phyloP scores from a whole-genome alignment of 106 monocot species.

The Vanilla planifolia region DNA sequence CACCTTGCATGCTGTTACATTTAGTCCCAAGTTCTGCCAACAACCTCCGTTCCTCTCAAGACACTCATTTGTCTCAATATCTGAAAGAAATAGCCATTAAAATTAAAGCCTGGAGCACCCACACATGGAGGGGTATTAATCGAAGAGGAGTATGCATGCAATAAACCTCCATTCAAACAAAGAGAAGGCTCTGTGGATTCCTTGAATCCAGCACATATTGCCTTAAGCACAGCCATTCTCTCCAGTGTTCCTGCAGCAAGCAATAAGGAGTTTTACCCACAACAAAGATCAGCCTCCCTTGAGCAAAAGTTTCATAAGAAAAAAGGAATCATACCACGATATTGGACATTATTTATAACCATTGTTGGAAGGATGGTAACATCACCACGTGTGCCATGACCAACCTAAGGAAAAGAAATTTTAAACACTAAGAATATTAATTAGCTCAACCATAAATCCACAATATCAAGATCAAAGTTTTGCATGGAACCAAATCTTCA shows the following conservation, averaged over 20 bases:
- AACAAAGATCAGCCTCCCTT: not conserved
- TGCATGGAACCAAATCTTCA: not conserved
- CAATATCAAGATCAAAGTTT: not conserved
- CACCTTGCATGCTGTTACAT: slow-evolving; percentile 94
- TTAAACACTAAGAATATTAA: not conserved
- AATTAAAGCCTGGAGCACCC: not conserved
- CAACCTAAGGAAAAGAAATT: slow-evolving; percentile 40
- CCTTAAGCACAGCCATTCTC: slow-evolving; percentile 65
- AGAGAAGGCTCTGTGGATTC: slow-evolving; percentile 79
- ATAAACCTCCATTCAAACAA: slow-evolving; percentile 83
- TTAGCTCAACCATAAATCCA: not conserved
- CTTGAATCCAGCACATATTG: slow-evolving; percentile 89
- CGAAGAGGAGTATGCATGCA: not conserved
- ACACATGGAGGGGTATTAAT: not conserved
- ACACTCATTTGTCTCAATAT: slow-evolving; percentile 89
- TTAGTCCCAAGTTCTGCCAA: slow-evolving; percentile 51
- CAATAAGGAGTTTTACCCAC: slow-evolving; percentile 8
- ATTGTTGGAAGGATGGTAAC: slow-evolving; percentile 91
- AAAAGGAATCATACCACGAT: slow-evolving; percentile 54
- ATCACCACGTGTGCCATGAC: slow-evolving; percentile 67
- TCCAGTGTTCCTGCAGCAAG: slow-evolving; percentile 62
- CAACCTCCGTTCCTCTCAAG: slow-evolving; percentile 79
- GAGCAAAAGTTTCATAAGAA: not conserved
- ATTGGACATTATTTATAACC: slow-evolving; percentile 80
- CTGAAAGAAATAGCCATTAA: slow-evolving; percentile 21